These are phyloP conservation scores for Apostasia shenzhenica DNA, from an alignment of 106 monocot genomes.

Conservation along the genomic window DNA sequence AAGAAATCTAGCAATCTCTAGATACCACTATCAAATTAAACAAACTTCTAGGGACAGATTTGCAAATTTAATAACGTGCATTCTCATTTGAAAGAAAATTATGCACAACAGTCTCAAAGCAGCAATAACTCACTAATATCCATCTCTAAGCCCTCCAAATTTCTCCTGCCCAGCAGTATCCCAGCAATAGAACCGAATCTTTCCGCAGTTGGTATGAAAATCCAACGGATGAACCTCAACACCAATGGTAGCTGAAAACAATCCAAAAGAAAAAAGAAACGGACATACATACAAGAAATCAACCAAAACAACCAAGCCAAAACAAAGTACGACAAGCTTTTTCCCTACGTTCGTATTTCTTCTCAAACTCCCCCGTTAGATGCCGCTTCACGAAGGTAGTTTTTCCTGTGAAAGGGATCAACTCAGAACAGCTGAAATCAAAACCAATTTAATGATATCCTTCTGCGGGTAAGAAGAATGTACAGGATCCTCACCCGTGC, in stretches of 20 bases:
- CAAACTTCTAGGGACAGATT: no score
- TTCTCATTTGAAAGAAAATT: no score
- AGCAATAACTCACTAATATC: conserved; percentile 48
- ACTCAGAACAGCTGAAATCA: background rate
- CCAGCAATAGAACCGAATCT: conserved; percentile 70
- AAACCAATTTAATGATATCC: background rate
- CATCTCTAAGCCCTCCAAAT: conserved; percentile 67
- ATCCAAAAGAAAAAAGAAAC: background rate
- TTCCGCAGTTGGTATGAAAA: conserved; percentile 57
- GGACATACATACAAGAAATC: background rate
- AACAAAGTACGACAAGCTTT: background rate
- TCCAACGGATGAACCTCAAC: conserved; percentile 74
- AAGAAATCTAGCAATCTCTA: no score
- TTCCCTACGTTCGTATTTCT: conserved; percentile 52
- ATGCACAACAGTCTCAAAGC: no score
- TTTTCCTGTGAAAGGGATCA: conserved; percentile 29
- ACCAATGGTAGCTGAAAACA: conserved; percentile 50
- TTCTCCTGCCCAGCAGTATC: conserved; percentile 74
- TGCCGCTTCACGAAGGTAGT: conserved; percentile 60
- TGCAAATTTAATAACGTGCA: no score
- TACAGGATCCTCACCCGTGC: conserved; percentile 12
- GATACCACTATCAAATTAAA: no score
- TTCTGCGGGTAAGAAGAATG: background rate
- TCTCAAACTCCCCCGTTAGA: conserved; percentile 58
- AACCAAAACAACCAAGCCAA: background rate